Base-by-base conservation (phyloP, 2,329 filamentous ascomycete species). In the Coniochaeta hoffmannii region DNA sequence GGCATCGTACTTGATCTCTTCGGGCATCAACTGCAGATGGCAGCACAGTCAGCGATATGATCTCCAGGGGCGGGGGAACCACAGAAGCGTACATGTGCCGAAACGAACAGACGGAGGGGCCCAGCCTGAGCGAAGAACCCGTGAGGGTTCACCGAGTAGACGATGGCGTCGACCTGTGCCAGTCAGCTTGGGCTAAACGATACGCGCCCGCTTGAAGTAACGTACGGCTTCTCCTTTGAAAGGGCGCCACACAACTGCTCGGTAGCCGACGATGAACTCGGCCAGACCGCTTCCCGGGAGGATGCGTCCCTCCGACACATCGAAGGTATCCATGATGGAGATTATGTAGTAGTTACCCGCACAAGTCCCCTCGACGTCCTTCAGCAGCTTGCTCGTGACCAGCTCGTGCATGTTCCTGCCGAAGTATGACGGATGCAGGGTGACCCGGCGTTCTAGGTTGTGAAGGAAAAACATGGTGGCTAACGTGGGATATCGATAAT, bases 261-360 rank as follows among this genome's bases (percentile, higher is more conserved):
- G 89, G 70, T 97, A 99, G 65, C 89, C 86, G 50, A 99, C 91
- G 0, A 89, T 96, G 69, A 97, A 99, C 72, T 97, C 90, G 19
- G 94, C 93, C 62, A 95, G 81, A 10, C 92, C 94, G 59, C 88
- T 96, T 9, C 93, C 90, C 3, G 94, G 93, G 56, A 97, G 82
- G 59, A 99, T 93, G 63, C 90, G 87, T 12, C 92, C 92, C 67
- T 96, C 91, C 15, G 90, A 95, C 66, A 97, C 93, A 63, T 97
- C 89, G 66, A 95, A 92, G 51, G 92, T 89, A 71, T 97, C 92
- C 84, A 99, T 93, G 66, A 99, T 95, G 68, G 91, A 94, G 65
- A 99, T 94, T 68, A 99, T 95, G 73, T 94, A 97, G 78, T 96
- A 97, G 69, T 90, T 90, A 57, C 94, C 94, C 3, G 91, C 94